Percentiles rank a stretch among this genome's conserved stretches.
phyloP scores from a whole-genome alignment of 2,329 filamentous ascomycete genomes.

The Penicillium hesseltinei region DNA sequence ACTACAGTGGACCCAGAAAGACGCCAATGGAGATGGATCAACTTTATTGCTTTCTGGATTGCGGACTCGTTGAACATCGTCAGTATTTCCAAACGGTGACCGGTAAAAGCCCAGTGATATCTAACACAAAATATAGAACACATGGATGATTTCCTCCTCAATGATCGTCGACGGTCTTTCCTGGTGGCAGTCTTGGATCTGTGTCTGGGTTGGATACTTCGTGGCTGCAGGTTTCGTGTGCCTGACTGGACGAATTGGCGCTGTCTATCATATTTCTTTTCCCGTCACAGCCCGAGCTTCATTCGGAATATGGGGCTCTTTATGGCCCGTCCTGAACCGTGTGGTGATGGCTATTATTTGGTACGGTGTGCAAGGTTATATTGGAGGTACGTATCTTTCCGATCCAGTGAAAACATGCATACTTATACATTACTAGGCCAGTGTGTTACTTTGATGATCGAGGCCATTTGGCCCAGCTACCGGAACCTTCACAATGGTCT shows the following conservation, averaged over 20 bases:
- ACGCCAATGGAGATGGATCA: constrained; percentile 81
- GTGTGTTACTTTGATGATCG: constrained; percentile 87
- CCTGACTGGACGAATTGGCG: constrained; percentile 77
- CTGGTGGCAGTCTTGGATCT: constrained; percentile 92
- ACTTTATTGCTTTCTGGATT: constrained; percentile 86
- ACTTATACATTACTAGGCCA: constrained; percentile 49
- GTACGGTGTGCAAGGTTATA: constrained; percentile 75
- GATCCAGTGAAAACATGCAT: not conserved
- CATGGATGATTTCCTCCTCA: constrained; percentile 88
- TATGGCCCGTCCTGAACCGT: constrained; percentile 87
- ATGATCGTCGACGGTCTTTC: constrained; percentile 76
- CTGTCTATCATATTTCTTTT: constrained; percentile 85
- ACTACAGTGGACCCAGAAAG: constrained; percentile 70
- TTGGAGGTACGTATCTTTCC: constrained; percentile 55
- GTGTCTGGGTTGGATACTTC: constrained; percentile 81
- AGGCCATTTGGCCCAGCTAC: constrained; percentile 69
- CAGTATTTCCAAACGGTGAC: constrained; percentile 17
- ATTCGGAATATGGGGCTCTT: constrained; percentile 83
- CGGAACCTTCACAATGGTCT: constrained; percentile 67
- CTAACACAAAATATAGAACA: constrained; percentile 55
- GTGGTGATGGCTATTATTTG: constrained; percentile 85
- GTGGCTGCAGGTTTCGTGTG: constrained; percentile 75
- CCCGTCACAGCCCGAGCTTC: constrained; percentile 74
- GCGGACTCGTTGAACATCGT: constrained; percentile 80
- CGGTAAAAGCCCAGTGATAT: not conserved